Conservation (phyloP, 1,139 yeast species). For the Candida albicans region DNA sequence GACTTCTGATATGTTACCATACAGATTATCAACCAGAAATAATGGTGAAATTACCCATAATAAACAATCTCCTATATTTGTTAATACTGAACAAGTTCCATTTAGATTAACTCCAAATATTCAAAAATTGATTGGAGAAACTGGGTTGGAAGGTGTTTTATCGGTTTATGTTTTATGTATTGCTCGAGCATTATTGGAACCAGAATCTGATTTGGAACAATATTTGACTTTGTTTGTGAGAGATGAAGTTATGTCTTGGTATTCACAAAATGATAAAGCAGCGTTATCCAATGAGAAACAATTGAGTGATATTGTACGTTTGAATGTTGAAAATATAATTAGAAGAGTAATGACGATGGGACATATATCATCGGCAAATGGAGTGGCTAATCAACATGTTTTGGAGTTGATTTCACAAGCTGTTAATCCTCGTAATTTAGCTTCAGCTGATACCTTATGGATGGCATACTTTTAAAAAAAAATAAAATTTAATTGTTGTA, state of each 20-base stretch:
- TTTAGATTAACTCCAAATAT: slow-evolving; percentile 95
- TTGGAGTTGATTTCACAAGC: slow-evolving; percentile 92
- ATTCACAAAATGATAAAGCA: slow-evolving; percentile 75
- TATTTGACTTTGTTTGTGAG: slow-evolving; percentile 89
- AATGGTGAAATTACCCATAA: slow-evolving; percentile 57
- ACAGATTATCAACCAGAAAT: slow-evolving; percentile 66
- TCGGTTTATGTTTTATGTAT: slow-evolving; percentile 83
- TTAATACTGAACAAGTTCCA: slow-evolving; percentile 93
- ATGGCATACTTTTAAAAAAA: slow-evolving; percentile 76
- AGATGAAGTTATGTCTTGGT: slow-evolving; percentile 95
- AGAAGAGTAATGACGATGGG: slow-evolving; percentile 71
- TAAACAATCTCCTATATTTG: slow-evolving; percentile 81
- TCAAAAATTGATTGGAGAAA: slow-evolving; percentile 90
- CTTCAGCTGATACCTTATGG: slow-evolving; percentile 91
- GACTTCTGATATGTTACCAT: slow-evolving; percentile 95
- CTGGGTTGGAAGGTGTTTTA: slow-evolving; percentile 86
- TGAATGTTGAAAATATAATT: slow-evolving; percentile 82
- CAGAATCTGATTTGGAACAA: slow-evolving; percentile 86
- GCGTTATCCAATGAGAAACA: slow-evolving; percentile 56
- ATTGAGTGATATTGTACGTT: slow-evolving; percentile 80
- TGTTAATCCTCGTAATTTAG: slow-evolving; percentile 91
- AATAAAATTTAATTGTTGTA: no score
- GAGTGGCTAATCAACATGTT: slow-evolving; percentile 89
- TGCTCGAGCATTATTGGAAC: slow-evolving; percentile 86
- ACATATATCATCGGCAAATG: slow-evolving; percentile 70